phyloP scores from a whole-genome alignment of 371 early-diverging fungal species.

The Rhizopus microsporus region DNA sequence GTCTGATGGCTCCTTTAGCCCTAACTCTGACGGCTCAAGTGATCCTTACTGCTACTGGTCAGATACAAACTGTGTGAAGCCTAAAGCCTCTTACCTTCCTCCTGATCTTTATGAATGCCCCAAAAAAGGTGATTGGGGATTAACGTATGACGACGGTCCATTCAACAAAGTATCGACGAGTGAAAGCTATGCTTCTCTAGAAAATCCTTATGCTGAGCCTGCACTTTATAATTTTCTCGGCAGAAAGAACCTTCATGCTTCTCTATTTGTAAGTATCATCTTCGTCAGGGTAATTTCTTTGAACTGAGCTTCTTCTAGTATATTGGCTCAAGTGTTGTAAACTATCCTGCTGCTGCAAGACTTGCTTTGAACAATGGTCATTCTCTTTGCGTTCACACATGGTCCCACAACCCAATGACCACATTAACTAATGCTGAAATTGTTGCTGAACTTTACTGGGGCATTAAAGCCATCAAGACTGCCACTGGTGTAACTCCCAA shows the following conservation, averaged over 20 bases:
- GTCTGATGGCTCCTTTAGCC: slow-evolving; percentile 17
- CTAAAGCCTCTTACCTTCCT: slow-evolving; percentile 40
- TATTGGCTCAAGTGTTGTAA: slow-evolving; percentile 48
- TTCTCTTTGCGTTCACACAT: slow-evolving; percentile 52
- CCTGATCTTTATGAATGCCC: slow-evolving; percentile 48
- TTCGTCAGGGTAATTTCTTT: neutral
- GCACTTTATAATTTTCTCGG: slow-evolving; percentile 44
- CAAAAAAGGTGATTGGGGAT: slow-evolving; percentile 48
- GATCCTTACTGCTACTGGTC: slow-evolving; percentile 51
- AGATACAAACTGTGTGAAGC: slow-evolving; percentile 39
- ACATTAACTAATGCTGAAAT: slow-evolving; percentile 49
- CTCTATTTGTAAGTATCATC: slow-evolving; percentile 26
- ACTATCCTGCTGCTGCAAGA: slow-evolving; percentile 43
- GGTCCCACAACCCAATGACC: slow-evolving; percentile 61
- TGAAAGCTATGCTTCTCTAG: slow-evolving; percentile 14
- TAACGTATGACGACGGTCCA: slow-evolving; percentile 51
- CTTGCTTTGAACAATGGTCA: slow-evolving; percentile 48
- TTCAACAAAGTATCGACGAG: slow-evolving; percentile 23
- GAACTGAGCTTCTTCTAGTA: slow-evolving; percentile 20
- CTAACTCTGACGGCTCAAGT: slow-evolving; percentile 15
- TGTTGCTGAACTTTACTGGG: slow-evolving; percentile 60
- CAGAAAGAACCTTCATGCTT: slow-evolving; percentile 19
- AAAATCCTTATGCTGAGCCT: slow-evolving; percentile 40
- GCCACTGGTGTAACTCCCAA: slow-evolving; percentile 55
- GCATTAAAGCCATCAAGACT: slow-evolving; percentile 51